Conservation (phyloP, 2,329 filamentous ascomycete species). For the Dissoconium aciculare region DNA sequence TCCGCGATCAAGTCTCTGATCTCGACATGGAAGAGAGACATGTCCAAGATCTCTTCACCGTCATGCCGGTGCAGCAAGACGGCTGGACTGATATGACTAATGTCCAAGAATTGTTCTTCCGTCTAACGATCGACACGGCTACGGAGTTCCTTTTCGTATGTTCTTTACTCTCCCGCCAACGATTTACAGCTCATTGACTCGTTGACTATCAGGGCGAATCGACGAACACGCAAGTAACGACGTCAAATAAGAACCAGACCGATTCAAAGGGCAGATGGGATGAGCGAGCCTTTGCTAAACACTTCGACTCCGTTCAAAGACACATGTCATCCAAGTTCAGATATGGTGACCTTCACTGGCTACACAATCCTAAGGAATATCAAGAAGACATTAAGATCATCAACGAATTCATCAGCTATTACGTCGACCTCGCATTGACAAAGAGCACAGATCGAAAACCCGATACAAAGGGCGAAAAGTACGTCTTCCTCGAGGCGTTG, state of each 20-base stretch:
- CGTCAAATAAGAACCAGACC: conserved; percentile 13
- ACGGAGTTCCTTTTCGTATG: conserved; percentile 45
- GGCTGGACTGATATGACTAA: conserved; percentile 21
- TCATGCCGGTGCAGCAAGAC: conserved; percentile 16
- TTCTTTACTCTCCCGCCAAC: too few relatives aligned
- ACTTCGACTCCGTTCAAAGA: conserved; percentile 30
- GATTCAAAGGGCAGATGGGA: conserved; percentile 5
- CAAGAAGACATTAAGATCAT: conserved; percentile 28
- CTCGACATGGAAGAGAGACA: conserved; percentile 24
- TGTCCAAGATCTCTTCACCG: conserved; percentile 22
- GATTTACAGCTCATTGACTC: conserved; percentile 1
- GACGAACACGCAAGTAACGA: conserved; percentile 8
- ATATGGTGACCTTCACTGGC: conserved; percentile 24
- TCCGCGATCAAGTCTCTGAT: conserved; percentile 25
- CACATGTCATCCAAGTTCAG: conserved; percentile 26
- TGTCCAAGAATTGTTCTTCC: conserved; percentile 41
- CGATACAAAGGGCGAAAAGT: conserved; percentile 19
- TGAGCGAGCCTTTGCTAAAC: conserved; percentile 27
- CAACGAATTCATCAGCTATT: conserved; percentile 32
- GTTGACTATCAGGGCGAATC: conserved; percentile 17
- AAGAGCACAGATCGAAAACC: conserved; percentile 13
- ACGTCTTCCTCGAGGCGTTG: conserved; percentile 34
- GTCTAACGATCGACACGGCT: conserved; percentile 50
- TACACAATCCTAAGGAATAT: conserved; percentile 25
- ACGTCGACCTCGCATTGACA: conserved; percentile 31